Evolutionary conservation across 139 green algal species (phyloP), one percentile per base, ranked within the genome.

Genomic region (Volvox reticuliferus): DNA sequence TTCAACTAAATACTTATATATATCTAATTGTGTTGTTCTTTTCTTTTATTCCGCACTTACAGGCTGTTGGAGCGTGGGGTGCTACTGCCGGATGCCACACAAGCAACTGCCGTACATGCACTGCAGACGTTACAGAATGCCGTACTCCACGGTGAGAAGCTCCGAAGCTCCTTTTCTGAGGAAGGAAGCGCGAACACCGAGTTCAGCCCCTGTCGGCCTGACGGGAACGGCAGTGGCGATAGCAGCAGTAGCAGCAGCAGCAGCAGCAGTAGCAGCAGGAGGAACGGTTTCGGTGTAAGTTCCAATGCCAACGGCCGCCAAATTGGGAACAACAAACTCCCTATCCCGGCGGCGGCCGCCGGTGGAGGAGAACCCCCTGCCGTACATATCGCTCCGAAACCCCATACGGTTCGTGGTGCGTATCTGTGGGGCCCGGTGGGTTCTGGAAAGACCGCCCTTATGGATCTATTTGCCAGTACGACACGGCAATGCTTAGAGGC

Each of bases 391-490:
- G 44, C 44, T 55, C 44, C 44, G 9, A 55, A 55, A 9, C 44
- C 44, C 44, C 44, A 9, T 55, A 36, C 78, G 0, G 35, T 68
- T 14, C 65, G 65, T 13, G 88, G 92, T 0, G 92, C 84, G 13
- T 99, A 99, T 93, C 94, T 99, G 88, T 97, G 94, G 87, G 97
- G 97, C 18, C 95, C 96, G 3, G 97, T 99, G 32, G 97, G 97
- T 9, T 93, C 88, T 5, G 98, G 98, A 65, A 99, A 99, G 93
- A 99, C 98, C 3, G 97, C 98, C 91, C 93, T 99, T 12, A 99
- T 99, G 97, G 98, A 99, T 88, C 69, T 99, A 19, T 97, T 99
- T 30, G 92, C 90, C 0, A 76, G 0, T 24, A 92, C 93, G 12
- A 81, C 93, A 18, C 89, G 18, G 30, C 44, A 84, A 65, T 79